phyloP scores from a whole-genome alignment of 75 land plant genomes.

The Chamaecyparis obtusa region DNA sequence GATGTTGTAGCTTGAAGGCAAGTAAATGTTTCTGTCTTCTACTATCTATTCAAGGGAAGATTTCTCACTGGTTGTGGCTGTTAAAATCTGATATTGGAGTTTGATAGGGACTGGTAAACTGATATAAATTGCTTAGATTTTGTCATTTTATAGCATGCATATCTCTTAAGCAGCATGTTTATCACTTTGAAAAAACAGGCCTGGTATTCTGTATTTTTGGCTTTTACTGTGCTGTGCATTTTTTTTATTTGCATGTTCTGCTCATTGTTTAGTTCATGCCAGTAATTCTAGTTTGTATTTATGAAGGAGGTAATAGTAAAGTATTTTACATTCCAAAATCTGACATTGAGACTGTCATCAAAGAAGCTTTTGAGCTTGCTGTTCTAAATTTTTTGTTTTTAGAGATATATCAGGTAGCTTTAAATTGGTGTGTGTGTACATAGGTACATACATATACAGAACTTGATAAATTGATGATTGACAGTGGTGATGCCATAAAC shows the following conservation, averaged over 20 bases:
- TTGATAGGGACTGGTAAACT: neutral
- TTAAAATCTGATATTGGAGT: neutral
- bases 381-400: neutral
- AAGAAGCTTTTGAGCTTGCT: neutral
- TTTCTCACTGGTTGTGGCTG: neutral
- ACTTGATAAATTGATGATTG: neutral
- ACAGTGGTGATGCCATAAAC: neutral
- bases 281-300: neutral
- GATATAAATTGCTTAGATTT: neutral
- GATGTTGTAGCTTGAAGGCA: conserved; percentile 7
- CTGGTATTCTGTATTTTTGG: neutral
- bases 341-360: neutral
- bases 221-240: neutral
- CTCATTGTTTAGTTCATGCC: neutral
- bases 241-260: neutral
- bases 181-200: neutral
- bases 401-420: neutral
- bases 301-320: neutral
- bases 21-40: neutral
- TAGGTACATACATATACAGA: neutral
- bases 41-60: neutral
- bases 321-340: neutral
- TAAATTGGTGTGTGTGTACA: neutral
- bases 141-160: neutral
- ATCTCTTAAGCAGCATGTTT: neutral